phyloP scores from a whole-genome alignment of 306 rosid genomes.

The Fragaria iinumae region DNA sequence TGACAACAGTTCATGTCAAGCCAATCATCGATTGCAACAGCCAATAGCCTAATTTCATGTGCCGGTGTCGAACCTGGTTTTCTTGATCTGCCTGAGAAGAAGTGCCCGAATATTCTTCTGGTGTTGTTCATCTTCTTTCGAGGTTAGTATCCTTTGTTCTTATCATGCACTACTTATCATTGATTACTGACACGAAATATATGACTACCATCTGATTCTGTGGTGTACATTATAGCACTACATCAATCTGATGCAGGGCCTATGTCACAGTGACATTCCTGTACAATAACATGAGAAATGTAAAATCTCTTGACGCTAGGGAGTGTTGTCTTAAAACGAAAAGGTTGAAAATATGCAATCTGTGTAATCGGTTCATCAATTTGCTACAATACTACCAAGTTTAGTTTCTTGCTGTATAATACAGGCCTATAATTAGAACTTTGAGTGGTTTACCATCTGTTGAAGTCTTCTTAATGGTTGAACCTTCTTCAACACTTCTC shows the following conservation, averaged over 20 bases:
- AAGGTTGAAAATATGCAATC: background rate
- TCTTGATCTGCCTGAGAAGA: constrained; percentile 10
- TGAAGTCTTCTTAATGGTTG: background rate
- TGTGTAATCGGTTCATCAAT: background rate
- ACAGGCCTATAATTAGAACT: background rate
- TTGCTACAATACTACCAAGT: background rate
- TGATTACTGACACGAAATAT: background rate
- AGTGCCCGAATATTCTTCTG: background rate
- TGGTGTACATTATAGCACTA: background rate
- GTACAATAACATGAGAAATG: background rate
- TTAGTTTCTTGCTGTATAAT: background rate
- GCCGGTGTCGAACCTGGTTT: constrained; percentile 1
- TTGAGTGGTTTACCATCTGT: background rate
- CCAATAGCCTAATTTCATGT: background rate
- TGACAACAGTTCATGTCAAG: background rate
- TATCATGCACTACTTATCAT: background rate
- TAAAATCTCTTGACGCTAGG: background rate
- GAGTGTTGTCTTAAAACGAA: background rate
- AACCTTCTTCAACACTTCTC: constrained; percentile 11
- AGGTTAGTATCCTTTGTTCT: constrained; percentile 18
- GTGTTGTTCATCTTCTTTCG: background rate
- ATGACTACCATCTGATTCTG: background rate
- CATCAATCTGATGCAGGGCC: background rate
- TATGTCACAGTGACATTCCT: background rate
- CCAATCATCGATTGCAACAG: background rate